Evolutionary conservation across 371 early-diverging fungal genomes (phyloP).

Genomic region (Actinomucor elegans): DNA sequence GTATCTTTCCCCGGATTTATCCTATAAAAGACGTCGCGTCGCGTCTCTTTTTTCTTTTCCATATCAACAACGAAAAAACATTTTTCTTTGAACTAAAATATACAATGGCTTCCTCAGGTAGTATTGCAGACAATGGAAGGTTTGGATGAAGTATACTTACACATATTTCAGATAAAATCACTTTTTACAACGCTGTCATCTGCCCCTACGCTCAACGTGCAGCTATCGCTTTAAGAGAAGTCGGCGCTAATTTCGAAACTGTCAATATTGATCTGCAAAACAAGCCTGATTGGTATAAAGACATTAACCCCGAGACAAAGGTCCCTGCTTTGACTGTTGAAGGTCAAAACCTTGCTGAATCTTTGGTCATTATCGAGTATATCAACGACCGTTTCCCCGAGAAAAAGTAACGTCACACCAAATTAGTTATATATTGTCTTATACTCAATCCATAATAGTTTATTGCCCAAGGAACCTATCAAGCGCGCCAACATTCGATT

Average conservation of each 20-base stretch:
- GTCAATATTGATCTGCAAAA: conserved; percentile 63
- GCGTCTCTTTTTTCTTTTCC: too few species aligned
- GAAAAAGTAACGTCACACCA: conserved; percentile 35
- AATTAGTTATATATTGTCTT: too few species aligned
- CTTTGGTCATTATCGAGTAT: conserved; percentile 51
- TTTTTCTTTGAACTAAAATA: too few species aligned
- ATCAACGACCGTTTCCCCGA: conserved; percentile 50
- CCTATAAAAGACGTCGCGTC: too few species aligned
- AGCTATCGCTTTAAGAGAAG: conserved; percentile 54
- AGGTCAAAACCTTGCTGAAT: conserved; percentile 46
- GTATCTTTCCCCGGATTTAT: too few species aligned
- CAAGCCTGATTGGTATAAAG: conserved; percentile 63
- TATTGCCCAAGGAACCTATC: conserved; percentile 44
- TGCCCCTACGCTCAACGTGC: conserved; percentile 71
- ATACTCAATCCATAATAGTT: conserved; percentile 10
- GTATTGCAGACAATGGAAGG: too few species aligned
- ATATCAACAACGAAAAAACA: too few species aligned
- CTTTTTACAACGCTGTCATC: conserved; percentile 49
- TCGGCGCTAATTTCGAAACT: conserved; percentile 42
- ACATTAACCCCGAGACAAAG: conserved; percentile 52
- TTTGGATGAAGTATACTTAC: too few species aligned
- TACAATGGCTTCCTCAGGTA: too few species aligned
- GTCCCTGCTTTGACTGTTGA: conserved; percentile 49
- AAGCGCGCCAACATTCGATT: conserved; percentile 52
- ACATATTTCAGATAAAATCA: conserved; percentile 34